phyloP scores from a whole-genome alignment of 2,329 filamentous ascomycete genomes.

The Mollisiaceae sp. region DNA sequence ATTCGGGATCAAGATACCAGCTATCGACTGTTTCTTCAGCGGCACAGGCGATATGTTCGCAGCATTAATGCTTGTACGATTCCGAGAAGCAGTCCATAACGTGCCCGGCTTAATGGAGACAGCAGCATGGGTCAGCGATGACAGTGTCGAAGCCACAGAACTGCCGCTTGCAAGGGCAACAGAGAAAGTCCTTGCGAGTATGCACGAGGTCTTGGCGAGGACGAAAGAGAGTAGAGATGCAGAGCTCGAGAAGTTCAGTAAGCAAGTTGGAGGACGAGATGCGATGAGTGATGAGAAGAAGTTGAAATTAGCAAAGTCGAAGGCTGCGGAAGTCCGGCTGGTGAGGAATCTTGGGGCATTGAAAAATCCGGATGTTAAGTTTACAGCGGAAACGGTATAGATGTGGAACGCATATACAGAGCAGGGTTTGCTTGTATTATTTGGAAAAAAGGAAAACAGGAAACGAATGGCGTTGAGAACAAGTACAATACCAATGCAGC shows the following conservation, averaged over 20 bases:
- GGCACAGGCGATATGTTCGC: conserved; percentile 99
- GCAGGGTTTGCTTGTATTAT: neutral
- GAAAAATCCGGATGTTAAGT: conserved; percentile 66
- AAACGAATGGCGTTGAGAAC: conserved; percentile 1
- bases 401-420: conserved; percentile 3
- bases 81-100: conserved; percentile 77
- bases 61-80: conserved; percentile 82
- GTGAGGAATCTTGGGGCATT: conserved; percentile 76
- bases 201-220: conserved; percentile 81
- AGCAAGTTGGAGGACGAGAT: conserved; percentile 49
- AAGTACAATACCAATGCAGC: neutral
- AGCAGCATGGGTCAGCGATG: conserved; percentile 76
- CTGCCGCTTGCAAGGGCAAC: conserved; percentile 83
- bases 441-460: neutral
- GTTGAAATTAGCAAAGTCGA: conserved; percentile 56
- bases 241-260: conserved; percentile 61
- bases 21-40: conserved; percentile 91
- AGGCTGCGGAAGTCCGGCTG: conserved; percentile 87
- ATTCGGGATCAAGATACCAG: conserved; percentile 86
- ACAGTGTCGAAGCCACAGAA: conserved; percentile 70
- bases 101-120: conserved; percentile 54
- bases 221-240: conserved; percentile 70
- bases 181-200: conserved; percentile 87
- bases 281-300: conserved; percentile 46
- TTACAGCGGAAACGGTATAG: conserved; percentile 59